Evolutionary conservation across 2,329 filamentous ascomycete species (phyloP).

Genomic region (Alternaria solani): DNA sequence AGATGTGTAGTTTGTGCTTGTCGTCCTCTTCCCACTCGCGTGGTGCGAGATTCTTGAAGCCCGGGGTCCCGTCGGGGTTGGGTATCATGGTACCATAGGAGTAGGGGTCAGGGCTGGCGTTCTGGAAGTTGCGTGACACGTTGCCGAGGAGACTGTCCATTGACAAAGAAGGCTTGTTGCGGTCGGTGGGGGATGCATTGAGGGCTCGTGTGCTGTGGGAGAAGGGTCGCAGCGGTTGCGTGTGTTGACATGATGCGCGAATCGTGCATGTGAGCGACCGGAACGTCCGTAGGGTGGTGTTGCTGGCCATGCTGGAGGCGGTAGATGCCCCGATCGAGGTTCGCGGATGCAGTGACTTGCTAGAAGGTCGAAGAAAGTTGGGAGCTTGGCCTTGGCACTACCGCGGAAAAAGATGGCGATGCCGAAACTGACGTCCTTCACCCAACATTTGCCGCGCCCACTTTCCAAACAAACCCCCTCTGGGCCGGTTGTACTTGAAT

Average conservation of each 20-base stretch:
- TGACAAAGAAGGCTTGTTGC: slow-evolving; percentile 16
- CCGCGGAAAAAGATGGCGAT: slow-evolving; percentile 35
- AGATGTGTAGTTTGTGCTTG: slow-evolving; percentile 88
- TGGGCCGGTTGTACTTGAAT: slow-evolving; percentile 23
- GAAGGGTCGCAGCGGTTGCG: slow-evolving; percentile 44
- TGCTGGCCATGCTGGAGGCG: slow-evolving; percentile 34
- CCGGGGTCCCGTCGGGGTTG: neutral
- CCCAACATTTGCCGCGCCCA: slow-evolving; percentile 36
- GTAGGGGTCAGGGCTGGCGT: slow-evolving; percentile 20
- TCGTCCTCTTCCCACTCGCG: slow-evolving; percentile 54
- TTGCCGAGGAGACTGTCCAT: slow-evolving; percentile 26
- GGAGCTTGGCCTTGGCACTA: slow-evolving; percentile 13
- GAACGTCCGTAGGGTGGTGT: slow-evolving; percentile 38
- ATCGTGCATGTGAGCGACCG: slow-evolving; percentile 44
- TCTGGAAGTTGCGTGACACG: slow-evolving; percentile 27
- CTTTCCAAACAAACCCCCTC: slow-evolving; percentile 9
- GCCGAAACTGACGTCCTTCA: slow-evolving; percentile 29
- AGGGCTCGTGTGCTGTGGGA: slow-evolving; percentile 37
- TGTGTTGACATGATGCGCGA: slow-evolving; percentile 51
- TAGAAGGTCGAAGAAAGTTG: slow-evolving; percentile 35
- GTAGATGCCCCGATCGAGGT: slow-evolving; percentile 24
- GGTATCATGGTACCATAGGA: slow-evolving; percentile 34
- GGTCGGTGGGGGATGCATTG: slow-evolving; percentile 17
- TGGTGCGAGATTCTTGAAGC: slow-evolving; percentile 26
- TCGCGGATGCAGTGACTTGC: slow-evolving; percentile 12